Base-by-base conservation (phyloP, 2,329 filamentous ascomycete genomes). In the Stenocarpella maydis region DNA sequence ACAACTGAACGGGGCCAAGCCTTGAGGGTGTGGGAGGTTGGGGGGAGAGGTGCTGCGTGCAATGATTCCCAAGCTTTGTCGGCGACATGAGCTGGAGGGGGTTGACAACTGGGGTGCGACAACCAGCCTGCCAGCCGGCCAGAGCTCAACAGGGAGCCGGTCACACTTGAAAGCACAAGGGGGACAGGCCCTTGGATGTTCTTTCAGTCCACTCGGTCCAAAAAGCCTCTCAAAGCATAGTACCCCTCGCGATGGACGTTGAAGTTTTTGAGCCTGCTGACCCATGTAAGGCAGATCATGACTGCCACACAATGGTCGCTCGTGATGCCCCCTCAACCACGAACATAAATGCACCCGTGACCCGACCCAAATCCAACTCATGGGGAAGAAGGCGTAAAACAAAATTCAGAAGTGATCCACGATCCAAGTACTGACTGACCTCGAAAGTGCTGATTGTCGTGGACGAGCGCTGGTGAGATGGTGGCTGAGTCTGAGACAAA, bases 381-480 rank as follows among this genome's bases (percentile, higher is more conserved):
- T n/a, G 39, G n/a, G n/a, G 28, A n/a, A 34, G 31, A 10, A 45
- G 31, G 55, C 39, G 41, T 43, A 24, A 19, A n/a, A 24, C 47
- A n/a, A 17, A 69, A 52, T 37, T 1, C 50, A 45, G 24, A 28
- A 26, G n/a, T 53, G 24, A 17, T 49, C 47, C 26, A 43, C 17
- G 15, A 39, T 41, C 52, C 65, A 65, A 28, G 52, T 68, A 71
- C 69, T 71, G 60, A 71, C 69, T 71, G 60, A 71, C 69, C 69
- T 68, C 52, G 60, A 49, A 49, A 17, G 54, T 65, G 65, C 28
- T 60, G 54, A 63, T 50, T 37, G 54, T 39, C 34, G 37, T 24
- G 58, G 43, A 49, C 43, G 58, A 19, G 58, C 39, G 58, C 26
- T 47, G 9, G 41, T 49, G 64, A 19, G 55, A 61, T 43, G 50